phyloP scores from a whole-genome alignment of 495 filamentous ascomycete genomes.

The Daldinia grandis region DNA sequence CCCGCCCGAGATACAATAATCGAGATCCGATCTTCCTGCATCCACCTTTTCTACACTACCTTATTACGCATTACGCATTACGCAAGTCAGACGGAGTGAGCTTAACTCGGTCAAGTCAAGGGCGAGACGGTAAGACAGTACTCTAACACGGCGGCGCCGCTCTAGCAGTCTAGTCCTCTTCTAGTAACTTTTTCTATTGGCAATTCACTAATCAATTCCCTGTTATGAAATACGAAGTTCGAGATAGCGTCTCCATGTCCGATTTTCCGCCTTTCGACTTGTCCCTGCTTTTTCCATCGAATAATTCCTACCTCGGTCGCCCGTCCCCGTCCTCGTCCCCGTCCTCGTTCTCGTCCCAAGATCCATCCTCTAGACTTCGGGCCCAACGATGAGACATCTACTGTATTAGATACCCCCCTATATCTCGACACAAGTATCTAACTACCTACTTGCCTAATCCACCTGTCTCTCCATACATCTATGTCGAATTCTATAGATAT shows the following conservation, averaged over 20 bases:
- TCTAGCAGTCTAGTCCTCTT: conserved; percentile 22
- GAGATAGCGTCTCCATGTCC: conserved; percentile 38
- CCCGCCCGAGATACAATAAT: background rate
- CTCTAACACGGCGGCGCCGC: conserved; percentile 27
- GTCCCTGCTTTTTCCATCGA: conserved; percentile 15
- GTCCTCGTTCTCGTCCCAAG: conserved; percentile 1
- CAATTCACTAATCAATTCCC: conserved; percentile 30
- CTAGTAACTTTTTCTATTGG: conserved; percentile 30
- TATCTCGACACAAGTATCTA: conserved; percentile 4
- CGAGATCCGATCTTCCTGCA: conserved; percentile 18
- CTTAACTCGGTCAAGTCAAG: conserved; percentile 26
- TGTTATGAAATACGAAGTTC: conserved; percentile 34
- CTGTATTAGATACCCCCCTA: conserved; percentile 13
- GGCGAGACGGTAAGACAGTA: conserved; percentile 27
- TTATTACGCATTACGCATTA: conserved; percentile 1
- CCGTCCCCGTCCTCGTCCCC: conserved; percentile 3
- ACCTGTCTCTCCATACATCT: conserved; percentile 4
- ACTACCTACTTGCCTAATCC: background rate
- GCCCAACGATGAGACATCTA: conserved; percentile 22
- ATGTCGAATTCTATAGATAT: conserved; percentile 6
- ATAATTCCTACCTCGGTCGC: conserved; percentile 6
- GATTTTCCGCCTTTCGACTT: conserved; percentile 18
- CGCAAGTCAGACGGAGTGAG: background rate
- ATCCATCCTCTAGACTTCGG: conserved; percentile 7
- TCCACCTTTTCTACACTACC: background rate